Evolutionary conservation across 2,329 filamentous ascomycete species (phyloP), one percentile per base, ranked within the genome.

Genomic region (Fusarium vanettenii): DNA sequence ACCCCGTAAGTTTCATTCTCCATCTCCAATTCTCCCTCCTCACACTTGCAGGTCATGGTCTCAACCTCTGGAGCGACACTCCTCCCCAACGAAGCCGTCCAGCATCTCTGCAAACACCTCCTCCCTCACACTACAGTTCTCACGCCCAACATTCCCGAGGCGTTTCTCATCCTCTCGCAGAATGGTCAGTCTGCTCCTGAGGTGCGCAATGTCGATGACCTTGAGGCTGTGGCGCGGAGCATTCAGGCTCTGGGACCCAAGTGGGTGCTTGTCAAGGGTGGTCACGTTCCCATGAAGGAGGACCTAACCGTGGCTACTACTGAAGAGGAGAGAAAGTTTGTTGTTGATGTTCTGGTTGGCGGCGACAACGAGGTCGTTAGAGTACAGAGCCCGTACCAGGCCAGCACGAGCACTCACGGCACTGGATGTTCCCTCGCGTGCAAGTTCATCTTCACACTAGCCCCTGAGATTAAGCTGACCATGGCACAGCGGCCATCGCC

Each of bases 341-440:
- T 98, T 2, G 88, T 97, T 31, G 94, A 98, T 80, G 88, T 98
- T 5, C 87, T 98, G 6, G 90, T 91, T 50, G 93, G 94, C 8
- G 83, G 82, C 0, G 87, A 87, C 0, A 86, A 85, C 0, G 82
- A 88, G n/a, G 82, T 88, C 0, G 86, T 90, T 1, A 85, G 91
- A 43, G 88, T 98, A 59, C 89, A 95, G 81, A 93, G 91, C 43
- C 87, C 88, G 6, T 98, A 93, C 80, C 87, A 94, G 72, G 84
- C 87, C 11, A 95, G 93, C 10, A 92, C 87, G 69, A 96, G 96
- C 80, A 98, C 96, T 0, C 97, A 99, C 79, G 97, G 97, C 1
- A 98, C 97, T 0, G 97, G 97, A 5, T 99, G 97, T 80, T 97
- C 95, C 11, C 88, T 98, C 69, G 97, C 97, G 45, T 98, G 92